Base-by-base conservation (phyloP, 2,329 filamentous ascomycete genomes). In the Chaetomium globosum region DNA sequence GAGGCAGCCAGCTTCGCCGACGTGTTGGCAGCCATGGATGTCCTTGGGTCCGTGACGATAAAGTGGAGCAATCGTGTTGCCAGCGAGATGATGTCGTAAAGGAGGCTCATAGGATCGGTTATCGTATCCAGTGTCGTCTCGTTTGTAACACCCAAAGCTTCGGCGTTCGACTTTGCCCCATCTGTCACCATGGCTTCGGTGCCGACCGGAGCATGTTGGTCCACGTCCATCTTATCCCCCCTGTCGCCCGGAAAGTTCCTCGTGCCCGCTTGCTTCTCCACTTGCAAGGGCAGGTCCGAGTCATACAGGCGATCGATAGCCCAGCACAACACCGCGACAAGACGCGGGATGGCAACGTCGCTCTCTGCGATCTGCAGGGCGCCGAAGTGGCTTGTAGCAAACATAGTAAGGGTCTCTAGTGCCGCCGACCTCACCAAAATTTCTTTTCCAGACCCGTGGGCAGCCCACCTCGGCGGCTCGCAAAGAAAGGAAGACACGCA, bases 241-340 rank as follows among this genome's bases (percentile, higher is more conserved):
- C 4, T 21, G 43, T 46, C 26, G 1, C 16, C 23, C 21, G 8
- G 13, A 2, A 46, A 30, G 16, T 30, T 33, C n/a, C 26, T 55
- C 7, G 48, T 21, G 2, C 31, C 52, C 21, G 9, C 10, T 7
- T 61, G 36, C 33, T 12, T 39, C 46, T 46, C 46, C 6, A n/a
- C 7, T n/a, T 19, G 31, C n/a, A 21, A 5, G 60, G 70, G 57
- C 26, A 68, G 81, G 28, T 81, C 78, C 23, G 84, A 78, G 5
- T 89, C 84, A 73, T 93, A 90, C 23, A 97, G 78, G 69, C 90
- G 87, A 68, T 92, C 89, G 65, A 95, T 88, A 59, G 93, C 86
- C 53, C 76, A 78, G 59, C 79, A 80, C 16, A 86, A 75, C 4
- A 90, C 86, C 30, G 87, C 85, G 30, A 96, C 88, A 0, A 97